A percentile compares a stretch with the other conserved stretches of the same genome.
Conservation (phyloP, 176 grass and related monocot genomes). For the Metroxylon sagu region DNA sequence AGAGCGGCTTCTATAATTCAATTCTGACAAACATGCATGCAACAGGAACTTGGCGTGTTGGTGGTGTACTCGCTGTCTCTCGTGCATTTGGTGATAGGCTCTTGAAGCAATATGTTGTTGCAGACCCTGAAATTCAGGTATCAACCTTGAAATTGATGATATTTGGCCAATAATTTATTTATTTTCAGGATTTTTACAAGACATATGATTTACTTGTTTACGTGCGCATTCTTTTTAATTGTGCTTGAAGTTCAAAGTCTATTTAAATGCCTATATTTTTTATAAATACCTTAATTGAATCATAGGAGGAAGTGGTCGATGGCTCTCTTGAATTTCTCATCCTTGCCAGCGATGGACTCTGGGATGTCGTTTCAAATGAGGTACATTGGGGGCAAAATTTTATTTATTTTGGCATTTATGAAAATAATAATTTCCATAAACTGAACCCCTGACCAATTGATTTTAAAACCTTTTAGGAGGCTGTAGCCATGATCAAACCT, state of each 20-base stretch:
- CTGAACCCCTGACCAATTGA: neutral
- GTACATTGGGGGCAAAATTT: slow-evolving; percentile 13
- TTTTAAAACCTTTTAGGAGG: slow-evolving; percentile 29
- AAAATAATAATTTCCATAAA: too few species aligned
- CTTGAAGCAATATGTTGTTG: slow-evolving; percentile 87
- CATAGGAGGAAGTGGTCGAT: slow-evolving; percentile 70
- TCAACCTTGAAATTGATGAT: neutral
- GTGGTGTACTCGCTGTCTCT: slow-evolving; percentile 80
- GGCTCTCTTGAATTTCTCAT: slow-evolving; percentile 84
- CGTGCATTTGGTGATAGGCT: slow-evolving; percentile 85
- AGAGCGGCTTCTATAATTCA: too few species aligned
- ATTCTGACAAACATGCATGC: too few species aligned
- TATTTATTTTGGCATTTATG: too few species aligned
- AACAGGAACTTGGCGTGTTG: slow-evolving; percentile 80
- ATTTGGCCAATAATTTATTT: too few species aligned
- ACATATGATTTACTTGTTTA: too few species aligned
- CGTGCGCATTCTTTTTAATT: slow-evolving; percentile 1
- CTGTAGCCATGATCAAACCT: slow-evolving; percentile 67
- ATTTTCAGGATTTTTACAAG: too few species aligned
- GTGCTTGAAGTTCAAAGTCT: neutral
- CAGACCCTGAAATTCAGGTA: slow-evolving; percentile 91
- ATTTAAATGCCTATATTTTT: too few species aligned
- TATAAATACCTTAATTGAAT: neutral
- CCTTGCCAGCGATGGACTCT: slow-evolving; percentile 80
- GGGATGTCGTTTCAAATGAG: slow-evolving; percentile 84